These are phyloP conservation scores for Talaromyces funiculosus DNA, from an alignment of 2,329 filamentous ascomycete genomes.

Conservation along the genomic window DNA sequence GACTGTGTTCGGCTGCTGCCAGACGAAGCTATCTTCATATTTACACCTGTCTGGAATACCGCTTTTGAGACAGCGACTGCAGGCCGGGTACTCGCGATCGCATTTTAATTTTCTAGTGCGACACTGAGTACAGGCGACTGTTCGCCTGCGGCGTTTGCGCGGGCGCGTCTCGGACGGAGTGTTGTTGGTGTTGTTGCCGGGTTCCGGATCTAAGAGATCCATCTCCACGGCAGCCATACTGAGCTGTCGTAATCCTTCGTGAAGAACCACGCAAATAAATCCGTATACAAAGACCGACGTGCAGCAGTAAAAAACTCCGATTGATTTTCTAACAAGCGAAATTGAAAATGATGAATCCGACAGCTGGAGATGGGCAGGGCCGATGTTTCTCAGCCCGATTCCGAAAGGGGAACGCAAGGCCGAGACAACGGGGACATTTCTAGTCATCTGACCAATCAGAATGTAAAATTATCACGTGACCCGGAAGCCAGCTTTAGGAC, in stretches of 20 bases:
- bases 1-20: slow-evolving; percentile 35
- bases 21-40: slow-evolving; percentile 38
- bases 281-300: not conserved
- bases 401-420: slow-evolving; percentile 7
- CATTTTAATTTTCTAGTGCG: slow-evolving; percentile 40
- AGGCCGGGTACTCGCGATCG: slow-evolving; percentile 38
- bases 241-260: not conserved
- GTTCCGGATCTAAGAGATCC: slow-evolving; percentile 2
- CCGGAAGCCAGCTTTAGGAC: not conserved
- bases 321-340: not conserved
- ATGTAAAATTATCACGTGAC: not conserved
- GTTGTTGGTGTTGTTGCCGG: not conserved
- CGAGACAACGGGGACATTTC: not conserved
- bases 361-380: not conserved
- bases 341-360: not conserved
- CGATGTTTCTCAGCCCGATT: not conserved
- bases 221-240: slow-evolving; percentile 3
- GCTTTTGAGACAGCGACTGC: slow-evolving; percentile 35
- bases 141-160: slow-evolving; percentile 35
- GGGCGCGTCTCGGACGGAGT: slow-evolving; percentile 18
- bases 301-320: not conserved
- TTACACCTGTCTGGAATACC: slow-evolving; percentile 31
- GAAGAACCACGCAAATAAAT: not conserved
- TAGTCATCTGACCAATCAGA: not conserved
- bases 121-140: slow-evolving; percentile 39